Base-by-base conservation (phyloP, 768 basidiomycete genomes). In the Leccinum boreale region DNA sequence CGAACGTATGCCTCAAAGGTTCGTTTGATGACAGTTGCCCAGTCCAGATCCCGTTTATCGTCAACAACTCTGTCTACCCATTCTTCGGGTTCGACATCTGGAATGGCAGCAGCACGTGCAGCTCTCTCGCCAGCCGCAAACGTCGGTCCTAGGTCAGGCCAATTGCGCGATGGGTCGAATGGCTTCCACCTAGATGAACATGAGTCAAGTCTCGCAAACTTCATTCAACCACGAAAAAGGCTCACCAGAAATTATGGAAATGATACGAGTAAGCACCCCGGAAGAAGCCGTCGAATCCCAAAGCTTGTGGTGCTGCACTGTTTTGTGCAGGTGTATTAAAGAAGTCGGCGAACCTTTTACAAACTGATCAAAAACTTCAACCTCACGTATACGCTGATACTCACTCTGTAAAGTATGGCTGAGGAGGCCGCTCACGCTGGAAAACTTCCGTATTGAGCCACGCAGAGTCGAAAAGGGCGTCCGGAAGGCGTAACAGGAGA, bases 261-360 rank as follows among this genome's bases (percentile, higher is more conserved):
- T 98, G 94, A 72, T 98, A 98, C 2, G 91, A 94, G 70, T 86
- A 98, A 5, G 96, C 92, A 6, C 96, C 97, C 58, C 85, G 85
- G 81, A 95, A 99, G 80, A 98, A 99, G 10, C 93, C 94, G 63
- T 94, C 89, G 63, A 98, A 91, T 9, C 97, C 97, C 15, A 93
- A 76, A 14, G 89, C 90, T 64, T 89, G 85, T 5, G 96, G 92
- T 9, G 89, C 90, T 2, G 91, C 94, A 61, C 88, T 86, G 50
- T 81, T 81, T 55, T 81, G 77, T 10, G 76, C 65, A 8, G 92
- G 92, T 0, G 92, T 90, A 57, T 91, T 85, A 71, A 96, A 96
- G 73, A 96, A 92, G 62, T 95, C 87, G 28, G 80, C 83, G 73
- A 96, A 96, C 61, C 94, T 95, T 24, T 58, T 33, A 15, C 1